A percentile compares a stretch with the other conserved stretches of the same genome.
These are phyloP conservation scores for Umbelopsis ramanniana DNA, from an alignment of 192 early-diverging fungal genomes.

Conservation along the genomic window DNA sequence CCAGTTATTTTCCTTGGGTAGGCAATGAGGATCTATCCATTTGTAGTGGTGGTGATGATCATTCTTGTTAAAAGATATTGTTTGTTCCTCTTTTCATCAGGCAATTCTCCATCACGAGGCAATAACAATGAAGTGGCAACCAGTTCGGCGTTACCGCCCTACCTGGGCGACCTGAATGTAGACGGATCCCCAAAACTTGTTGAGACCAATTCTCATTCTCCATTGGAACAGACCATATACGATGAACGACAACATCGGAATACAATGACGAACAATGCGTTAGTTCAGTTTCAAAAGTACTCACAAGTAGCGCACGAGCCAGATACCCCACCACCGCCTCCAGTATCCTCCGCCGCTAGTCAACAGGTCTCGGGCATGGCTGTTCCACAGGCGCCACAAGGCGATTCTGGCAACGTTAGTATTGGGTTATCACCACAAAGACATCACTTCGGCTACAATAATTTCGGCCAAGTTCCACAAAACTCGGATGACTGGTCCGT, in stretches of 20 bases:
- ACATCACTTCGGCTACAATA: slow-evolving; percentile 10
- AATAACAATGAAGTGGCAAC: slow-evolving; percentile 20
- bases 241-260: neutral
- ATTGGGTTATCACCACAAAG: slow-evolving; percentile 12
- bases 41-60: too few relatives aligned
- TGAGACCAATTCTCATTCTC: neutral
- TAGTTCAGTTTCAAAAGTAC: slow-evolving; percentile 20
- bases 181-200: slow-evolving; percentile 15
- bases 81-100: neutral
- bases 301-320: slow-evolving; percentile 13
- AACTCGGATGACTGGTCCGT: slow-evolving; percentile 5
- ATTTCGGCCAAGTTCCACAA: slow-evolving; percentile 12
- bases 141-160: neutral
- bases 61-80: too few relatives aligned
- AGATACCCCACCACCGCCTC: neutral
- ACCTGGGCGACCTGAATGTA: slow-evolving; percentile 5
- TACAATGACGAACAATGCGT: neutral
- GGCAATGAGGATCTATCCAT: neutral
- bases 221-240: slow-evolving; percentile 7
- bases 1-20: neutral
- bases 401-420: slow-evolving; percentile 4
- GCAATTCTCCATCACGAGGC: slow-evolving; percentile 18
- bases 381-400: slow-evolving; percentile 16
- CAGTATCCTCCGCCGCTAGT: neutral
- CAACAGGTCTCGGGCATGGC: slow-evolving; percentile 20